Base-by-base conservation (phyloP, 2,329 filamentous ascomycete species). In the Neopestalotiopsis rosae region DNA sequence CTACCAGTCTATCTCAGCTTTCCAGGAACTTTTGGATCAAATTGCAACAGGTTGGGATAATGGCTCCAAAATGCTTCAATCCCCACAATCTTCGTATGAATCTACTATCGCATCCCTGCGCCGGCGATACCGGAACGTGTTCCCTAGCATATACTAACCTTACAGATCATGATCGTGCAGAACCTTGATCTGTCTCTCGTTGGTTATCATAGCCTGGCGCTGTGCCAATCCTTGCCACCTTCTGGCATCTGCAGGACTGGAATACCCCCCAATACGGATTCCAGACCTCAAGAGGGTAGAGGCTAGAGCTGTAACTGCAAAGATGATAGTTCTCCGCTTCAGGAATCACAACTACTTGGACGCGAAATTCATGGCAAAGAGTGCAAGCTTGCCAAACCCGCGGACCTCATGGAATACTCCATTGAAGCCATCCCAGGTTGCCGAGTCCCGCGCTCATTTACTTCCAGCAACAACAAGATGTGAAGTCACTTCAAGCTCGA, bases 121-220 rank as follows among this genome's bases (percentile, higher is more conserved):
- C 52, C 56, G 65, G 65, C 65, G 32, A 45, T 66, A 66, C 65
- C 65, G 65, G 65, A 67, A 24, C n/a, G 24, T 20, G 34, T 42
- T 61, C 56, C 56, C 65, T 56, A 67, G 34, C 12, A n/a, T 42
- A 67, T 67, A 58, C 56, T 45, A 61, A 61, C 32, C 56, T 30
- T 30, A 67, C 32, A 67, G n/a, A 45, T 17, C 13, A 45, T 52
- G 56, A 59, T n/a, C 20, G 17, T 61, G 65, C 65, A 67, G 65
- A 40, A 52, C 20, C 64, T 28, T 20, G 42, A 57, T 34, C 14
- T 56, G 56, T 32, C 34, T 32, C 34, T 42, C 65, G 65, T 45
- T 52, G 57, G 32, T 24, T 61, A 56, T 56, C 52, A 30, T n/a
- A 59, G 20, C 56, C 20, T 14, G 56, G 56, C 14, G 56, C 13